Evolutionary conservation across 495 filamentous ascomycete genomes (phyloP).

Genomic region (Hypoxylon subgilvum): DNA sequence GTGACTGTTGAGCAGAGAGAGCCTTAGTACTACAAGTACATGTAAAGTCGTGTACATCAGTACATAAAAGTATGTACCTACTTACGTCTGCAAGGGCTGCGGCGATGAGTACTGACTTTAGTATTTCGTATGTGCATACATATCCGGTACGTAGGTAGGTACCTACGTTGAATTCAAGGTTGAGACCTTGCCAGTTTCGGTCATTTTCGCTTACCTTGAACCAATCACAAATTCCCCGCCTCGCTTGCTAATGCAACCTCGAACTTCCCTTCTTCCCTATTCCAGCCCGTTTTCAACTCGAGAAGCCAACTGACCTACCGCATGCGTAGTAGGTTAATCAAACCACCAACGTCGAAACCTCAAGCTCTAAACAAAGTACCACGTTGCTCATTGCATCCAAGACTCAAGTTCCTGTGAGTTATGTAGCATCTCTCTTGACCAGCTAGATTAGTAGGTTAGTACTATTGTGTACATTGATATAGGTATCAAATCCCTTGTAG

Average conservation of each 20-base stretch:
- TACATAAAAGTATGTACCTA: too few relatives aligned
- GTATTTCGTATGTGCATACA: too few relatives aligned
- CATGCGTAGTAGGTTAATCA: constrained; percentile 29
- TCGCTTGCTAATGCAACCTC: constrained; percentile 50
- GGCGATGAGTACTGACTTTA: too few relatives aligned
- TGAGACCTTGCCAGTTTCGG: constrained; percentile 33
- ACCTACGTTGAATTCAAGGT: constrained; percentile 28
- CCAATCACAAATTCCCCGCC: constrained; percentile 55
- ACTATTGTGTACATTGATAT: too few relatives aligned
- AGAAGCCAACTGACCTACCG: constrained; percentile 7
- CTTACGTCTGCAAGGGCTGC: too few relatives aligned
- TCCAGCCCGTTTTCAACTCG: neutral
- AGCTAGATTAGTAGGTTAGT: too few relatives aligned
- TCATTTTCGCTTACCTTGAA: constrained; percentile 50
- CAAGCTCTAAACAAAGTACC: constrained; percentile 14
- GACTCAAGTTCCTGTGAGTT: neutral
- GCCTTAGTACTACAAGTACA: too few relatives aligned
- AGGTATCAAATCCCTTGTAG: too few relatives aligned
- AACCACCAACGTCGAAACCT: constrained; percentile 6
- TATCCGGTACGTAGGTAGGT: too few relatives aligned
- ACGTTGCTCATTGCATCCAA: constrained; percentile 19
- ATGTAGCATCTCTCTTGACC: too few relatives aligned
- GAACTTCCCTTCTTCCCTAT: constrained; percentile 2
- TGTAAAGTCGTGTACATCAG: too few relatives aligned
- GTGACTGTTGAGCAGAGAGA: too few relatives aligned